phyloP scores from a whole-genome alignment of 495 filamentous ascomycete genomes.

The Penicillium cosmopolitanum region DNA sequence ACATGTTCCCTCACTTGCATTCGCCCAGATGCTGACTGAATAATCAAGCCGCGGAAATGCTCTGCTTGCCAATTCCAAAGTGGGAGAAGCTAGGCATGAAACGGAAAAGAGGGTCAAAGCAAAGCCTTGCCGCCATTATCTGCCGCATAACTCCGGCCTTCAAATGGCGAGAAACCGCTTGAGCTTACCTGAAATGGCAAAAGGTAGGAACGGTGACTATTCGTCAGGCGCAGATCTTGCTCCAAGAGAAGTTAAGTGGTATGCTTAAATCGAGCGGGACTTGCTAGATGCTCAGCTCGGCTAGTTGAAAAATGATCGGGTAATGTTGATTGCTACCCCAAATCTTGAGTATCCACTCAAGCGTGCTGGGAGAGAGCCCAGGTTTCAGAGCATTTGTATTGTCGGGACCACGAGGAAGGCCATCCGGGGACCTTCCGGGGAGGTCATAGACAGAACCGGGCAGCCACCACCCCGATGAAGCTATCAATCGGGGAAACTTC shows the following conservation, averaged over 20 bases:
- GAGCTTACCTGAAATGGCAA: not conserved
- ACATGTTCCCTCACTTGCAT: no score
- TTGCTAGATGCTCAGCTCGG: not conserved
- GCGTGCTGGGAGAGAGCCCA: not conserved
- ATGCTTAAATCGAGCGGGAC: not conserved
- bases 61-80: no score
- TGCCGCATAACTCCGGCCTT: not conserved
- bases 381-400: not conserved
- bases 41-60: no score
- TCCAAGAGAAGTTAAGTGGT: not conserved
- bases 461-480: not conserved
- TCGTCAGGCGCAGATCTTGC: not conserved
- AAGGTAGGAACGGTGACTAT: not conserved
- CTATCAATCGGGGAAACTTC: not conserved
- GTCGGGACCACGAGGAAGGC: not conserved
- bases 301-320: no score
- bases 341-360: not conserved
- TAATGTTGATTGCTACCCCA: not conserved
- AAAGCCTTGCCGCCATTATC: not conserved
- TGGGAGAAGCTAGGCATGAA: not conserved
- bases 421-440: conserved; percentile 6
- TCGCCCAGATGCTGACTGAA: no score
- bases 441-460: not conserved
- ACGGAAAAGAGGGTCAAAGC: not conserved
- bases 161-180: not conserved